These are phyloP conservation scores for Eucalyptus shirleyi DNA, from an alignment of 345 rosid species.

Conservation along the genomic window DNA sequence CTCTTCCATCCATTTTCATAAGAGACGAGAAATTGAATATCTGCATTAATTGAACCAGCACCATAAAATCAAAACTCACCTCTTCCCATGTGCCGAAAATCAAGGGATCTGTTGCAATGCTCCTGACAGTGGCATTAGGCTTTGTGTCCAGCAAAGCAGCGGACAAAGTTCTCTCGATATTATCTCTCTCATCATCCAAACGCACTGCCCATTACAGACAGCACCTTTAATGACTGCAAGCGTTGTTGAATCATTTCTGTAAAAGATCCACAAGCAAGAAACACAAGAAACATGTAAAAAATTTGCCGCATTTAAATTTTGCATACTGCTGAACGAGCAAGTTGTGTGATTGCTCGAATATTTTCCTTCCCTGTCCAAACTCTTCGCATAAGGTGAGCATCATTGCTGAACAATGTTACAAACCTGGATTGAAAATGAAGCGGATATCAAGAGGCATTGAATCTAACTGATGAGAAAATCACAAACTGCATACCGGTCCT, in stretches of 20 bases:
- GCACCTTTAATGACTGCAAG: slow-evolving; percentile 74
- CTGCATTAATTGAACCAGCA: not conserved
- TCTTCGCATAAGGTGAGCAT: slow-evolving; percentile 90
- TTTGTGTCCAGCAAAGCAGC: slow-evolving; percentile 44
- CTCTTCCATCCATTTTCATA: not conserved
- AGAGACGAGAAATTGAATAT: not conserved
- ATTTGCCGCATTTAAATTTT: not conserved
- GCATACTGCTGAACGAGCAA: slow-evolving; percentile 82
- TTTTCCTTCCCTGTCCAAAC: slow-evolving; percentile 98
- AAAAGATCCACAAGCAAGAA: slow-evolving; percentile 29
- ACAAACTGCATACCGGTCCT: slow-evolving; percentile 41
- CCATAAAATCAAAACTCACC: slow-evolving; percentile 22
- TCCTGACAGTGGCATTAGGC: slow-evolving; percentile 27
- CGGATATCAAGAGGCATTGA: not conserved
- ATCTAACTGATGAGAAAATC: not conserved
- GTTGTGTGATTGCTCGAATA: slow-evolving; percentile 80
- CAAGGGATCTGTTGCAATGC: slow-evolving; percentile 59
- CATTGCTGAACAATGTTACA: slow-evolving; percentile 72
- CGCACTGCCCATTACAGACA: slow-evolving; percentile 77
- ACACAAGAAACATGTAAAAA: not conserved
- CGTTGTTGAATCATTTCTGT: not conserved
- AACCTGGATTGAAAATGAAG: slow-evolving; percentile 37
- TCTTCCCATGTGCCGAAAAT: slow-evolving; percentile 88
- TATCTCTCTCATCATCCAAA: slow-evolving; percentile 61
- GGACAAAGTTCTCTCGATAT: slow-evolving; percentile 53